These are phyloP conservation scores for Urochloa ruziziensis DNA, from an alignment of 176 grass and related monocot species.

Conservation along the genomic window DNA sequence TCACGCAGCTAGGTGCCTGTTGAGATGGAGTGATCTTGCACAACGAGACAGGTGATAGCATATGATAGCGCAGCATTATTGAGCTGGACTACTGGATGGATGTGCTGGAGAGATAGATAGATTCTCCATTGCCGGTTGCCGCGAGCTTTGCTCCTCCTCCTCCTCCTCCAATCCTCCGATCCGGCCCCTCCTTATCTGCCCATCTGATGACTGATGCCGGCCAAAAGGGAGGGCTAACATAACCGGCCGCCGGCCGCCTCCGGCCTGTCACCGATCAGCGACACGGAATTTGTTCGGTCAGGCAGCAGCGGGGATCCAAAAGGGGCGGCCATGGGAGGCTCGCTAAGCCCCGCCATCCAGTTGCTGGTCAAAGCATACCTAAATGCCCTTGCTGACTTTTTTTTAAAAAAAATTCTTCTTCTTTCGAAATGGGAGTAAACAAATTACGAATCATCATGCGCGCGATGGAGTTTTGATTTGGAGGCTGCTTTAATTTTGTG, in stretches of 20 bases:
- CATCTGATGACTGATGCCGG: not conserved
- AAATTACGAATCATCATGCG: not conserved
- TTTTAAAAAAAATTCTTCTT: too few relatives aligned
- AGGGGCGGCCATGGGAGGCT: not conserved
- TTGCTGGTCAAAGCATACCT: conserved; percentile 5
- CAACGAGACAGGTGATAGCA: not conserved
- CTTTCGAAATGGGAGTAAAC: not conserved
- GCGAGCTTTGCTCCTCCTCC: not conserved
- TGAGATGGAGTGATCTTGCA: not conserved
- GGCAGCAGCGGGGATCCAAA: not conserved
- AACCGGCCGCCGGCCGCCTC: not conserved
- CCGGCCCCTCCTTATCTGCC: not conserved
- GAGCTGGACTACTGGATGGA: not conserved
- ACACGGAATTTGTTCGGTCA: conserved; percentile 4
- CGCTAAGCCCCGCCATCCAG: not conserved
- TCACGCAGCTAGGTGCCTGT: not conserved
- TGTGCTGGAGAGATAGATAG: not conserved
- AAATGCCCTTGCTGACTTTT: not conserved
- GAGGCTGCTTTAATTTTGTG: not conserved
- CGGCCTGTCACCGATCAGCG: not conserved
- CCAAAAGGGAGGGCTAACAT: not conserved
- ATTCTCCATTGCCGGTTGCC: conserved; percentile 23
- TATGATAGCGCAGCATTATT: conserved; percentile 9
- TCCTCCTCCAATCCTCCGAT: not conserved
- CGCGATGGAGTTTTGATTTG: not conserved